These are phyloP conservation scores for Pythium folliculosum DNA, from an alignment of 352 stramenopile genomes.

Conservation along the genomic window DNA sequence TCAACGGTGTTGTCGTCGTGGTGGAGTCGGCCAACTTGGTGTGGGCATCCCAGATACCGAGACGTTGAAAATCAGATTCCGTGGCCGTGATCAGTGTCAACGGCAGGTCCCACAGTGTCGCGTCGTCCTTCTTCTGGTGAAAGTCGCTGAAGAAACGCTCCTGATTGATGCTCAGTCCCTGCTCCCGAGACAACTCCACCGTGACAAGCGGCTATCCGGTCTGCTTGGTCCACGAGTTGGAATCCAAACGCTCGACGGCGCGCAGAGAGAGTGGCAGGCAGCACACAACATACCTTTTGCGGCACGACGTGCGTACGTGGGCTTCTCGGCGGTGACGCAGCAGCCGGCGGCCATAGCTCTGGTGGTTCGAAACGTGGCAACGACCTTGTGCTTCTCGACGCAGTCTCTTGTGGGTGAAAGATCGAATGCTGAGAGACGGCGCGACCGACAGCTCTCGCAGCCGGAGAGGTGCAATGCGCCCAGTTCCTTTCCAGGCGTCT, in stretches of 20 bases:
- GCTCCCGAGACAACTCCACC: conserved; percentile 60
- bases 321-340: conserved; percentile 1
- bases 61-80: conserved; percentile 43
- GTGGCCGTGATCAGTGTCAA: conserved; percentile 67
- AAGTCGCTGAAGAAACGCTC: conserved; percentile 93
- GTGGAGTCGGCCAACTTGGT: conserved; percentile 12
- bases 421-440: too few relatives aligned
- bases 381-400: too few relatives aligned
- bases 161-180: conserved; percentile 82
- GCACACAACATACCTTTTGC: conserved; percentile 39
- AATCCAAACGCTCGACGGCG: background rate
- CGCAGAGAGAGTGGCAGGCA: background rate
- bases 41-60: conserved; percentile 77
- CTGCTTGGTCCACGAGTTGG: conserved; percentile 93
- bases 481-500: too few relatives aligned
- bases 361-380: too few relatives aligned
- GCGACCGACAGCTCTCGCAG: too few relatives aligned
- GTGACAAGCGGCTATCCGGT: conserved; percentile 94
- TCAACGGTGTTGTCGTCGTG: conserved; percentile 37
- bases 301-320: conserved; percentile 51
- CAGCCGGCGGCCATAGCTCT: background rate
- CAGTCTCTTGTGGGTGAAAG: too few relatives aligned
- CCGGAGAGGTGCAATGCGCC: too few relatives aligned
- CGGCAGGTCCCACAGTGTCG: conserved; percentile 85
- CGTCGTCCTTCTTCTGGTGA: conserved; percentile 58